Base-by-base conservation (phyloP, 1,139 yeast species). In the Schwanniomyces etchellsii region DNA sequence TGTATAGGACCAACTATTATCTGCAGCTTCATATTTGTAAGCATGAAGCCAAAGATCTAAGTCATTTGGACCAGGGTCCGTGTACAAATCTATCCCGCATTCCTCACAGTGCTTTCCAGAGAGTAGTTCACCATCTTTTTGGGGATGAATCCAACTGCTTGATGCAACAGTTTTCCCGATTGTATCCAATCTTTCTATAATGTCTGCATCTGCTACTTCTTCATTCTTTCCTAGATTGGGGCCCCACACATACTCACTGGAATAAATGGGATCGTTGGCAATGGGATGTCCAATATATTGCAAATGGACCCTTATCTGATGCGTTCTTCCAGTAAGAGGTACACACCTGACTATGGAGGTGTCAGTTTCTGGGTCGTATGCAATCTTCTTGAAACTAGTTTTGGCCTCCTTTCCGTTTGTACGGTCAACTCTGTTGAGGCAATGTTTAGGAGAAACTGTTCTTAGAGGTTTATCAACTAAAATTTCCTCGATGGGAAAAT, bases 291-390 rank as follows among this genome's bases (percentile, higher is more conserved):
- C 96, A 16, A 91, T 48, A 44, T 70, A 82, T 53, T 89, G 96
- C 33, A 91, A 57, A 58, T 91, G 98, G 0, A 91, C 95, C 33
- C 98, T 62, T 30, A 91, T 86, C 50, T 91, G 98, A 52, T 91
- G 98, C 0, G 97, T 85, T 46, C 98, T 67, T 0, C 98, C 98
- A 0, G 98, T 89, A 13, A 72, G 57, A 1, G 98, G 98, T 37
- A 64, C 70, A 52, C 97, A 89, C 35, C 78, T 69, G 3, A 91
- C 96, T 22, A 91, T 66, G 35, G 95, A 75, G 1, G 74, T 68
- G 34, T 66, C 45, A 1, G 81, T 60, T 5, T 50, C 51, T 2
- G 80, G 76, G 45, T 81, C 85, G 46, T 69, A 81, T 1, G 79
- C 68, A 2, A 83, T 55, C 21, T 86, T 55, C 29, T 57, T 60